These are phyloP conservation scores for Komagataella populi DNA, from an alignment of 805 yeast species.

Conservation along the genomic window DNA sequence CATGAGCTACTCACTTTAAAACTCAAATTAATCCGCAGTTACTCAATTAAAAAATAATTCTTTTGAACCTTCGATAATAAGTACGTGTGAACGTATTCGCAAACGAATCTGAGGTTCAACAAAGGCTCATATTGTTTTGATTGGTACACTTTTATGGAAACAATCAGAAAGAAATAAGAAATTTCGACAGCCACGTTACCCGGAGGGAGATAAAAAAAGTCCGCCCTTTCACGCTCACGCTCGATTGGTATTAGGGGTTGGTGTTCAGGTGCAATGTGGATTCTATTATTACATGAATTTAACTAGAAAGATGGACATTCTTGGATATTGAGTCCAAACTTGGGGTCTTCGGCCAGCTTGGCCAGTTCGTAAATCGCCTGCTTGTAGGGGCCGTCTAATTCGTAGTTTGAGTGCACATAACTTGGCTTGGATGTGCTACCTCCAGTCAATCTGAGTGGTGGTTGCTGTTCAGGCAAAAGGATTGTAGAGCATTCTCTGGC, in stretches of 20 bases:
- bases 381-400: slow-evolving; percentile 30
- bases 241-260: background rate
- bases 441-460: slow-evolving; percentile 70
- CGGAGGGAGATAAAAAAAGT: background rate
- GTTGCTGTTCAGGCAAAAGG: slow-evolving; percentile 34
- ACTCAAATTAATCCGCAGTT: background rate
- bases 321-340: slow-evolving; percentile 55
- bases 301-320: slow-evolving; percentile 46
- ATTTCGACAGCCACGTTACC: background rate
- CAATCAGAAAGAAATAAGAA: background rate
- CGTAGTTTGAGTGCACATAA: slow-evolving; percentile 77
- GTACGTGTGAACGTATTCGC: background rate
- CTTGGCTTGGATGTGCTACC: slow-evolving; percentile 63
- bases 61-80: background rate
- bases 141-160: background rate
- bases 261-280: background rate
- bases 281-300: background rate
- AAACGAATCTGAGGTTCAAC: background rate
- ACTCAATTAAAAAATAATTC: background rate
- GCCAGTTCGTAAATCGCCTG: slow-evolving; percentile 41
- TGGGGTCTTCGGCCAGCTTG: slow-evolving; percentile 46
- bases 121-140: background rate
- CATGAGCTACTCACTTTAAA: background rate
- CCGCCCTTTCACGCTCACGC: too few relatives aligned
- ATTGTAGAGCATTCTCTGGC: slow-evolving; percentile 78